Conservation (phyloP, 2,329 filamentous ascomycete species). For the Chaetomiaceae sp. region DNA sequence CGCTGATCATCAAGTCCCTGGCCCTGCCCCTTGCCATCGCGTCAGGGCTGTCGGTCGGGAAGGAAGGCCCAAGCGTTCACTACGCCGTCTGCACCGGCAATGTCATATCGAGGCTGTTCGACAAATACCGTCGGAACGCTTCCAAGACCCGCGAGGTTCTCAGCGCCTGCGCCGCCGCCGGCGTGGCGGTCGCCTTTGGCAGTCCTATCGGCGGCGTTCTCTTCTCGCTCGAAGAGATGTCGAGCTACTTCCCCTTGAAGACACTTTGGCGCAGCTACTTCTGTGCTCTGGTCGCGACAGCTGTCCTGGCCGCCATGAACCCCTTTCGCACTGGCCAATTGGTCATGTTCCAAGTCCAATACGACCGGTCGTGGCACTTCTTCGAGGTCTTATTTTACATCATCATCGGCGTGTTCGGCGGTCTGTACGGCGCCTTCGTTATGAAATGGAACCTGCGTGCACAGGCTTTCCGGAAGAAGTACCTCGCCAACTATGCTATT, state of each 20-base stretch:
- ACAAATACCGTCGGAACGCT: constrained; percentile 85
- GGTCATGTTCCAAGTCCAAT: constrained; percentile 98
- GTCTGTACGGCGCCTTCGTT: constrained; percentile 90
- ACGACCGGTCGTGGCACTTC: constrained; percentile 95
- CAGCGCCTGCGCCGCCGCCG: constrained; percentile 88
- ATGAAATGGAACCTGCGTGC: constrained; percentile 95
- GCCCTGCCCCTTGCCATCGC: constrained; percentile 87
- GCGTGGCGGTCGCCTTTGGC: constrained; percentile 93
- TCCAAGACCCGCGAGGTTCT: constrained; percentile 93
- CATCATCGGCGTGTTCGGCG: constrained; percentile 85
- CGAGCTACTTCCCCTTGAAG: constrained; percentile 90
- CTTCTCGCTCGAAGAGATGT: constrained; percentile 97
- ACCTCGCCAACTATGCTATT: constrained; percentile 75
- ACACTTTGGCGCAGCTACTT: constrained; percentile 98
- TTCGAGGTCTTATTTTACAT: constrained; percentile 94
- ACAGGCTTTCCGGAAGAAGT: constrained; percentile 90
- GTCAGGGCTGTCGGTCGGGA: constrained; percentile 89
- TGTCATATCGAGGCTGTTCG: constrained; percentile 87
- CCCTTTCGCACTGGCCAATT: constrained; percentile 94
- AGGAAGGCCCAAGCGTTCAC: constrained; percentile 97
- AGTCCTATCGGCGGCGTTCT: constrained; percentile 95
- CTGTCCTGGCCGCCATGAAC: constrained; percentile 90
- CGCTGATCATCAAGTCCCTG: constrained; percentile 88
- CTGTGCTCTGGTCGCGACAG: constrained; percentile 90
- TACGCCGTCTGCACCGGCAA: constrained; percentile 97